Evolutionary conservation across 345 rosid genomes (phyloP).

Genomic region (Corchorus capsularis): DNA sequence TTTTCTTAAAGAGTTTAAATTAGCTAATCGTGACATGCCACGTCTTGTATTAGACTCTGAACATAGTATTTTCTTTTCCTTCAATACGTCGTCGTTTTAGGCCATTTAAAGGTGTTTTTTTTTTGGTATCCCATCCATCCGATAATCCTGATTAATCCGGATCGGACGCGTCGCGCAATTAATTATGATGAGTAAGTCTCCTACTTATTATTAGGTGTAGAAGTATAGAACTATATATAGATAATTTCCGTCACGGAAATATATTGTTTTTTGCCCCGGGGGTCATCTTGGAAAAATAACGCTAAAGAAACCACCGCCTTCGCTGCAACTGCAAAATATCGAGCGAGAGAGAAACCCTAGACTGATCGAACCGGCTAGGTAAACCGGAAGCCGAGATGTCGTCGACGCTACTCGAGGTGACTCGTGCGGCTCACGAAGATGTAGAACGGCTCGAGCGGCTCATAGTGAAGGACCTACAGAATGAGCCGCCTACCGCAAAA

Average conservation of each 20-base stretch:
- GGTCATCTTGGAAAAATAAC: not conserved
- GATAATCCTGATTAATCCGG: no score
- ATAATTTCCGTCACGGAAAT: not conserved
- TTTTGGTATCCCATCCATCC: no score
- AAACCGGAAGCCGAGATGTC: not conserved
- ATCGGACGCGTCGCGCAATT: no score
- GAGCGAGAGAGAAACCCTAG: slow-evolving; percentile 8
- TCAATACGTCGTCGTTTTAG: not conserved
- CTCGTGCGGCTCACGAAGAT: slow-evolving; percentile 90
- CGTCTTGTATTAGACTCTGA: not conserved
- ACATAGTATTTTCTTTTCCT: no score
- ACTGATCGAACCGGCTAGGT: not conserved
- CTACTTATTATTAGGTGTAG: no score
- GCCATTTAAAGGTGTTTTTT: no score
- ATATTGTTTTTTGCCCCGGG: not conserved
- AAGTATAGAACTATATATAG: no score
- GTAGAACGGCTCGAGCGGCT: slow-evolving; percentile 84
- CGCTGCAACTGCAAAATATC: slow-evolving; percentile 7
- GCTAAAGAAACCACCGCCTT: not conserved
- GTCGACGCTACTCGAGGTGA: slow-evolving; percentile 76
- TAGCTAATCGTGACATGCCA: not conserved
- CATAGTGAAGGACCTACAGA: slow-evolving; percentile 87
- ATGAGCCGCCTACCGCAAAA: slow-evolving; percentile 60
- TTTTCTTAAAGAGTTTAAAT: not conserved
- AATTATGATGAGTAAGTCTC: no score